Evolutionary conservation across 2,329 filamentous ascomycete species (phyloP).

Genomic region (Lasiodiplodia theobromae): DNA sequence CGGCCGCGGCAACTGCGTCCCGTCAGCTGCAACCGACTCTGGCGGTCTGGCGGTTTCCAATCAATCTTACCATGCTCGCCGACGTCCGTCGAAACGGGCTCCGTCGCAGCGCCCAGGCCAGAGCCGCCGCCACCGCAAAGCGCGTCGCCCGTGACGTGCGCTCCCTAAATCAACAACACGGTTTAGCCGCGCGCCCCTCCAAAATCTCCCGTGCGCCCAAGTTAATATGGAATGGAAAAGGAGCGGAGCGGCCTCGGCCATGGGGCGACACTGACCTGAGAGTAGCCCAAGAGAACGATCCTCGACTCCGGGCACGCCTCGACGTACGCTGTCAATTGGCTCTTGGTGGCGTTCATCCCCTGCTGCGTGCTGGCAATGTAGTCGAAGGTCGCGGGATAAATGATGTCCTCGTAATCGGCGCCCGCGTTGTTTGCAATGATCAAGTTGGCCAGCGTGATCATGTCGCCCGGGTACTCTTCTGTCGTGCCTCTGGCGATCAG

Average conservation of each 20-base stretch:
- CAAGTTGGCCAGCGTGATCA: slow-evolving; percentile 24
- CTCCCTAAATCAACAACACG: slow-evolving; percentile 27
- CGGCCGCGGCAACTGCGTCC: slow-evolving; percentile 17
- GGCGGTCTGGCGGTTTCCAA: slow-evolving; percentile 14
- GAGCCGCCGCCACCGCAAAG: slow-evolving; percentile 23
- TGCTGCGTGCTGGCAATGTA: slow-evolving; percentile 2
- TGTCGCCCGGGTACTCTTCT: slow-evolving; percentile 22
- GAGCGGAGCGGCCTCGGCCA: slow-evolving; percentile 23
- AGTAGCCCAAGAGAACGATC: slow-evolving; percentile 23
- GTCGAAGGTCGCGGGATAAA: slow-evolving; percentile 16
- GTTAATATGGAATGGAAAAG: slow-evolving; percentile 27
- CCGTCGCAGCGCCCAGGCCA: slow-evolving; percentile 23
- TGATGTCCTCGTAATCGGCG: slow-evolving; percentile 24
- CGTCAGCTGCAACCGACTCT: slow-evolving; percentile 15
- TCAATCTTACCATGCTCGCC: slow-evolving; percentile 27
- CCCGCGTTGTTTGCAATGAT: slow-evolving; percentile 21
- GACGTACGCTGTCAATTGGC: slow-evolving; percentile 23
- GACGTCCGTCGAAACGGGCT: slow-evolving; percentile 22
- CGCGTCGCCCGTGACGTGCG: slow-evolving; percentile 28
- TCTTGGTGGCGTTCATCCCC: slow-evolving; percentile 18
- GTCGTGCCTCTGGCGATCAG: slow-evolving; percentile 23
- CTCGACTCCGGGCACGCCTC: slow-evolving; percentile 22
- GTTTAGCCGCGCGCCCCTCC: slow-evolving; percentile 23
- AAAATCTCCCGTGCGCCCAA: slow-evolving; percentile 20
- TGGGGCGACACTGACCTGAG: slow-evolving; percentile 20